Base-by-base conservation (phyloP, 1,284 basidiomycete genomes). In the Bondarzewia mesenterica region DNA sequence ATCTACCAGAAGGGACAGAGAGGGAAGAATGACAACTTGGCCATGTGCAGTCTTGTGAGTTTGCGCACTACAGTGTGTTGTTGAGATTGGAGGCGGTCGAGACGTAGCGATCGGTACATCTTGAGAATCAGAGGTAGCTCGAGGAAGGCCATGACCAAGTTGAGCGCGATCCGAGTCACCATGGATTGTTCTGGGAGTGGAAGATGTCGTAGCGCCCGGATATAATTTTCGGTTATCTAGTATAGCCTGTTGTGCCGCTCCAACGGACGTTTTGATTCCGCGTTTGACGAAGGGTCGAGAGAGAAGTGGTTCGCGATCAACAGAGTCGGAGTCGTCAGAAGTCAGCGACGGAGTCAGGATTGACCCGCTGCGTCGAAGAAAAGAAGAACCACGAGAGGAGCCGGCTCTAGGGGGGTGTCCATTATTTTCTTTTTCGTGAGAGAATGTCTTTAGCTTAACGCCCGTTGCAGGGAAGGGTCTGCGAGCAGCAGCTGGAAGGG, bases 31-130 rank as follows among this genome's bases (percentile, higher is more conserved):
- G 2, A 72, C 72, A 10, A 79, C 52, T 35, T 72, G 70, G 0
- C 77, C 77, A 36, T 70, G 63, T 1, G 68, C 57, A 16, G 72
- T 61, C 58, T 78, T 79, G 58, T 77, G 71, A 1, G 69, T 69
- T 50, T 73, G 69, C 2, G 71, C 63, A 15, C 52, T 58, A 40
- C 79, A 61, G 8, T 67, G 59, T 4, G 50, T 40, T 0, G 73
- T 73, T 14, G 65, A 66, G 32, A 78, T 60, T 7, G 63, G 56
- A 5, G 47, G 32, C 12, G 71, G 70, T 10, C 64, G 59, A 23
- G 54, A 61, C 6, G 62, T 65, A 10, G 35, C 46, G 6, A 32
- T 32, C 10, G 6, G 32, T n/a, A 40, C 20, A n/a, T 32, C n/a
- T 7, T 36, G n/a, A 20, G 40, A 18, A 29, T 18, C 14, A 6